A percentile compares a stretch with the other conserved stretches of the same genome.
phyloP scores from a whole-genome alignment of 306 rosid species.

The barrel medic (Medicago truncatula) region MtrunA17r5.0-ANR NC_053043.1:8946501-8947000 shows the following conservation, averaged over 20 bases:
- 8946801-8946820: constrained; percentile 17
- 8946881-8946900: constrained; percentile 28
- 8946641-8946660: constrained; percentile 18
- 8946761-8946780: constrained; percentile 31
- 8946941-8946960: constrained; percentile 22
- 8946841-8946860: constrained; percentile 31
- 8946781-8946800: constrained; percentile 13
- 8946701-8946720: constrained; percentile 53
- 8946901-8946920: neutral
- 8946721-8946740: constrained; percentile 18
- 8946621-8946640: neutral
- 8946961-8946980: neutral
- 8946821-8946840: constrained; percentile 44
- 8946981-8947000: constrained; percentile 19
- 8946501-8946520: no score
- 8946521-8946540: no score
- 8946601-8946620: no score
- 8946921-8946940: constrained; percentile 41
- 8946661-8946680: constrained; percentile 30
- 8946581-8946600: no score
- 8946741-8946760: constrained; percentile 46
- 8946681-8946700: constrained; percentile 36
- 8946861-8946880: constrained; percentile 20
- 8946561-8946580: no score
- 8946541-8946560: no score